Conservation (phyloP, 2,329 filamentous ascomycete species). For the Aureobasidium subglaciale region DNA sequence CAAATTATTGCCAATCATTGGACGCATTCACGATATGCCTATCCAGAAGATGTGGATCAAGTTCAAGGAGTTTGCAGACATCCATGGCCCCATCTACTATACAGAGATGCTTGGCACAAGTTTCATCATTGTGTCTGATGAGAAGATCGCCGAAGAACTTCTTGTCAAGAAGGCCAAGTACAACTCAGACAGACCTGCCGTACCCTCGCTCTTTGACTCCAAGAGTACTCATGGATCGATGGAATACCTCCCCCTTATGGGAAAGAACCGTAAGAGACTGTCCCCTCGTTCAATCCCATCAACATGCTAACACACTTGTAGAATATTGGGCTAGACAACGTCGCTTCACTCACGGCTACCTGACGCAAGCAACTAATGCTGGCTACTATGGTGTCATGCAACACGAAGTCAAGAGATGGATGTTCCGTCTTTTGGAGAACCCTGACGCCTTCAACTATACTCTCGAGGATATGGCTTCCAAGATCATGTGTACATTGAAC, state of each 20-base stretch:
- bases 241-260: slow-evolving; percentile 52
- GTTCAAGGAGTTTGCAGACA: slow-evolving; percentile 37
- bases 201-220: slow-evolving; percentile 47
- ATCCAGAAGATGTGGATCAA: slow-evolving; percentile 48
- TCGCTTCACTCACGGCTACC: slow-evolving; percentile 45
- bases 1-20: slow-evolving; percentile 29
- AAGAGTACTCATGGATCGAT: slow-evolving; percentile 50
- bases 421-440: slow-evolving; percentile 42
- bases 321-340: slow-evolving; percentile 51
- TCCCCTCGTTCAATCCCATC: not conserved
- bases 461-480: slow-evolving; percentile 52
- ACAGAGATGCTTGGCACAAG: slow-evolving; percentile 33
- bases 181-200: slow-evolving; percentile 46
- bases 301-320: slow-evolving; percentile 21
- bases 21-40: slow-evolving; percentile 41
- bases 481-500: slow-evolving; percentile 48
- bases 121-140: slow-evolving; percentile 45
- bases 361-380: slow-evolving; percentile 40
- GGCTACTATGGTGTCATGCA: slow-evolving; percentile 45
- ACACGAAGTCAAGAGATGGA: slow-evolving; percentile 48
- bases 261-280: slow-evolving; percentile 44
- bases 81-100: slow-evolving; percentile 29
- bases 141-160: slow-evolving; percentile 47
- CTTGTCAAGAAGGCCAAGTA: slow-evolving; percentile 46
- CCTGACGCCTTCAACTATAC: slow-evolving; percentile 46